Evolutionary conservation across 2,329 filamentous ascomycete species (phyloP).

Genomic region (Penicillium freii): DNA sequence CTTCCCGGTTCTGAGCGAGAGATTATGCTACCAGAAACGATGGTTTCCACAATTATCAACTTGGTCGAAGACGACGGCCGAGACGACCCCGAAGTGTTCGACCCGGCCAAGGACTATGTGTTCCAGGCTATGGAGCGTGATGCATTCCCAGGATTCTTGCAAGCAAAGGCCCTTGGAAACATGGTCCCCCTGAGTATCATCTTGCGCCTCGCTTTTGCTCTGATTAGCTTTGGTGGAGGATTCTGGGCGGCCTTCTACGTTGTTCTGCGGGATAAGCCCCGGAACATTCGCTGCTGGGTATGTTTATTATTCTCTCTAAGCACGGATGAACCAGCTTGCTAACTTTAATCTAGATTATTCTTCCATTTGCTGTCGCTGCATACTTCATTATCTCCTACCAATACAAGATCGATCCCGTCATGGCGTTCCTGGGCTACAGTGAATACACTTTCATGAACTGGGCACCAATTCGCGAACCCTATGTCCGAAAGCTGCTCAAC

Average conservation of each 20-base stretch:
- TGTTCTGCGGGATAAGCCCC: conserved; percentile 80
- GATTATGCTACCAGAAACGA: conserved; percentile 85
- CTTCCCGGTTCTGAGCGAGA: conserved; percentile 94
- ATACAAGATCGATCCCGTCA: conserved; percentile 88
- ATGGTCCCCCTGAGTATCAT: conserved; percentile 88
- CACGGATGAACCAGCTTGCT: conserved; percentile 18
- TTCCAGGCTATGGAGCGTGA: conserved; percentile 99
- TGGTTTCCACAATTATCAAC: conserved; percentile 79
- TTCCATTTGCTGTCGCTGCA: conserved; percentile 87
- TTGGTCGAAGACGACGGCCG: conserved; percentile 87
- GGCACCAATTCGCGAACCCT: conserved; percentile 82
- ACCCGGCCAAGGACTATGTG: conserved; percentile 96
- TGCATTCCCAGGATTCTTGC: conserved; percentile 94
- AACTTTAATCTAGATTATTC: conserved; percentile 58
- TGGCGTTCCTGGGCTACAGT: conserved; percentile 84
- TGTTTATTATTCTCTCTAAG: conserved; percentile 34
- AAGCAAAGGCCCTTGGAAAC: conserved; percentile 93
- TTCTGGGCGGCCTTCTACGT: conserved; percentile 94
- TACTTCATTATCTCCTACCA: conserved; percentile 90
- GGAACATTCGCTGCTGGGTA: conserved; percentile 80
- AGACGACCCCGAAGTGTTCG: conserved; percentile 96
- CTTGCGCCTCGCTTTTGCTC: conserved; percentile 77
- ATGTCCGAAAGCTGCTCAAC: conserved; percentile 78
- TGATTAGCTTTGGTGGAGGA: conserved; percentile 82
- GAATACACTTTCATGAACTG: conserved; percentile 97